Base-by-base conservation (phyloP, 1,139 yeast genomes). In the Taphrina wiesneri region DNA sequence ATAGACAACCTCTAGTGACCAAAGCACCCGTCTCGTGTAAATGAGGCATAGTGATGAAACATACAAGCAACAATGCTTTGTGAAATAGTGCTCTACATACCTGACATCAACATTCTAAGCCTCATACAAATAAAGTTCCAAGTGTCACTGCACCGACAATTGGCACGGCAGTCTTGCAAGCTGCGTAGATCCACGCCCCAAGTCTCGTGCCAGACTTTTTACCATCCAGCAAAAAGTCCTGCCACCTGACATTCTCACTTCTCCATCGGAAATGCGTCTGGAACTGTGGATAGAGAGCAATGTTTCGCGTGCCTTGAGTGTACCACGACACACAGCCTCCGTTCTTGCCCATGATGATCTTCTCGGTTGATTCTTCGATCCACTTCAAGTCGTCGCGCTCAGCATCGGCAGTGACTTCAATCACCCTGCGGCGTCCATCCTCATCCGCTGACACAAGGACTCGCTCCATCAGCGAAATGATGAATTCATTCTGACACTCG, bases 291-390 rank as follows among this genome's bases (percentile, higher is more conserved):
- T 60, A 60, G 15, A 60, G 52, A 11, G 64, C 64, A 17, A 60
- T 53, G 19, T 60, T 60, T 11, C 57, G 49, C 23, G 41, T 43
- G 28, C 51, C 57, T 26, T 36, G 46, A 11, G 47, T 45, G 52
- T 60, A 60, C 64, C 64, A 60, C n/a, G 57, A 41, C 26, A 41
- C 56, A 43, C 64, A 60, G 11, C 64, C 64, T 6, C 64, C 64
- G 34, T 60, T 52, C 57, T 51, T 60, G 52, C 64, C 64, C 49
- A 60, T 28, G 47, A 60, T 60, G 41, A 49, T 49, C 43, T 45
- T 41, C 30, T 60, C 64, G 2, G 57, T 60, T 23, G 56, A 26
- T 5, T 51, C 30, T 39, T 53, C 60, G 47, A 62, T 34, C 65
- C 65, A 62, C n/a, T 53, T 46, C 4, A 62, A 34, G 46, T 62